phyloP scores from a whole-genome alignment of 352 stramenopile genomes.

The Globisporangium nunn region DNA sequence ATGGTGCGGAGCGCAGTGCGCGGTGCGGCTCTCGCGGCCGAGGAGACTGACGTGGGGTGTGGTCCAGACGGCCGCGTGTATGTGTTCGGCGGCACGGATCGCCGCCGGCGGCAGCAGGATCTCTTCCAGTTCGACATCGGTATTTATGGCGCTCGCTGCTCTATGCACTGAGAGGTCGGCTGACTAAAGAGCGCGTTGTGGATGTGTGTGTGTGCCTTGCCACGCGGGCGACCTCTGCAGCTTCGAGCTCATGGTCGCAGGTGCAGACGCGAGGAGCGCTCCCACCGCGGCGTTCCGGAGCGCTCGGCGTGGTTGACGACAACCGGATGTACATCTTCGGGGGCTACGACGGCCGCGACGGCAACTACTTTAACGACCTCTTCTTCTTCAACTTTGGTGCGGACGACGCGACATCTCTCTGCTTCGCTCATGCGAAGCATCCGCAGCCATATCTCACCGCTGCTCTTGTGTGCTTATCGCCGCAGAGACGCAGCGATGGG shows the following conservation, averaged over 20 bases:
- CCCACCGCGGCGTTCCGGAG: slow-evolving; percentile 66
- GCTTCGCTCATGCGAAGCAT: too few species aligned
- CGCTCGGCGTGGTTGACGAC: slow-evolving; percentile 71
- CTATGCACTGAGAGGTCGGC: too few species aligned
- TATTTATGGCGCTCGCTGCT: slow-evolving; percentile 5
- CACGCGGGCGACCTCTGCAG: slow-evolving; percentile 6
- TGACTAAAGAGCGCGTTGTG: neutral
- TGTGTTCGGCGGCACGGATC: slow-evolving; percentile 84
- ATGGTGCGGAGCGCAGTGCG: slow-evolving; percentile 23
- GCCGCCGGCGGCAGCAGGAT: slow-evolving; percentile 72
- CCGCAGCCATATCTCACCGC: too few species aligned
- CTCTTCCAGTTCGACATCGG: slow-evolving; percentile 80
- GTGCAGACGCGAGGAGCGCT: slow-evolving; percentile 57
- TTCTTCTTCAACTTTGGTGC: slow-evolving; percentile 85
- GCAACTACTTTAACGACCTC: slow-evolving; percentile 88
- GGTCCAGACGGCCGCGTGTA: slow-evolving; percentile 57
- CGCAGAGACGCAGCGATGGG: slow-evolving; percentile 49
- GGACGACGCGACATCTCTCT: neutral
- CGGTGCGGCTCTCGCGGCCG: too few species aligned
- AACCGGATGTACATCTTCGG: slow-evolving; percentile 88
- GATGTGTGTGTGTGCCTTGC: too few species aligned
- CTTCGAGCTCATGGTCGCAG: slow-evolving; percentile 62
- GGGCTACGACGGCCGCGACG: slow-evolving; percentile 84
- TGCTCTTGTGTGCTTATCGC: too few species aligned
- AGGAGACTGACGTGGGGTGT: neutral